These are phyloP conservation scores for Nitzschia sp. DNA, from an alignment of 108 stramenopile genomes.

Conservation along the genomic window DNA sequence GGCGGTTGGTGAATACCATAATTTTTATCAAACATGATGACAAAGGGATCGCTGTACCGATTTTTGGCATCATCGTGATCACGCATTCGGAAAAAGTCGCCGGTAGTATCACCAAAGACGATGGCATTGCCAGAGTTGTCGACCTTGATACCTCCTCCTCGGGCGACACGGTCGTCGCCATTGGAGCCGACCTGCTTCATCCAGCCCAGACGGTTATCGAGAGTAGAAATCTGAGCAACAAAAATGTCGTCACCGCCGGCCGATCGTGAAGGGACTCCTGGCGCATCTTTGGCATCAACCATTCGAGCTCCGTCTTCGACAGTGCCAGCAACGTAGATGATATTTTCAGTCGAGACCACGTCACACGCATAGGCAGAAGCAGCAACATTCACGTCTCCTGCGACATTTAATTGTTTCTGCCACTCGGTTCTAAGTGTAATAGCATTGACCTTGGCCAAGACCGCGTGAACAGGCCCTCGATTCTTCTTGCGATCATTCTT, in stretches of 20 bases:
- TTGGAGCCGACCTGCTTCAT: constrained; percentile 39
- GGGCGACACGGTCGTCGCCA: constrained; percentile 42
- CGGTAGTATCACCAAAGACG: constrained; percentile 42
- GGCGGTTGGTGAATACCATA: constrained; percentile 6
- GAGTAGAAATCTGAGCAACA: constrained; percentile 16
- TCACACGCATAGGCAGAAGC: constrained; percentile 22
- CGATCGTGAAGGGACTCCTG: neutral
- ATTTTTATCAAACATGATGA: constrained; percentile 19
- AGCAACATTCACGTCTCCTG: neutral
- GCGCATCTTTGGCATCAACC: neutral
- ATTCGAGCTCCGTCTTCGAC: constrained; percentile 23
- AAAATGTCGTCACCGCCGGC: constrained; percentile 32
- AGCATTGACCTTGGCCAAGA: constrained; percentile 20
- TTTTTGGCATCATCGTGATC: neutral
- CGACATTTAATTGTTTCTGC: constrained; percentile 25
- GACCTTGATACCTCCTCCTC: constrained; percentile 24
- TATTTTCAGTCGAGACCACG: constrained; percentile 3
- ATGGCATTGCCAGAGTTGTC: constrained; percentile 41
- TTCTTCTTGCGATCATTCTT: neutral
- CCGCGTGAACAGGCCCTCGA: constrained; percentile 12
- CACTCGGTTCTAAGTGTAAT: constrained; percentile 1
- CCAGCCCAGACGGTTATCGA: constrained; percentile 30
- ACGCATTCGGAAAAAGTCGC: constrained; percentile 32
- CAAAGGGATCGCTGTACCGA: constrained; percentile 10
- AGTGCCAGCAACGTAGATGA: constrained; percentile 32